Evolutionary conservation across 306 rosid species (phyloP).

Genomic region (Cicer bijugum): DNA sequence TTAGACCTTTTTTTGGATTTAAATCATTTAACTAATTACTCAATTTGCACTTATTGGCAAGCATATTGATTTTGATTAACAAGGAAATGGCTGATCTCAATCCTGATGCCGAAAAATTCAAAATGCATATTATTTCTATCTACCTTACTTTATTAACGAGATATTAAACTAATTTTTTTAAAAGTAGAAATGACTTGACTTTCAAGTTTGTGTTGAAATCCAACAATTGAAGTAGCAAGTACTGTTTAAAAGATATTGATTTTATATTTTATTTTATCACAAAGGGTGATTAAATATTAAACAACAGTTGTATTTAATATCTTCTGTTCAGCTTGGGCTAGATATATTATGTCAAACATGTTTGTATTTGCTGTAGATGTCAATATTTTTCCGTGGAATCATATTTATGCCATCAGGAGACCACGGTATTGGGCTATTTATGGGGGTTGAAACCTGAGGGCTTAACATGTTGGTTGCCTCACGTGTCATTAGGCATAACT

Average conservation of each 20-base stretch:
- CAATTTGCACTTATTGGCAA: conserved; percentile 20
- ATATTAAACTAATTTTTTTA: neutral
- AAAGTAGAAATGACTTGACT: conserved; percentile 15
- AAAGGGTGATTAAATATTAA: conserved; percentile 23
- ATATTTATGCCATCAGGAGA: conserved; percentile 11
- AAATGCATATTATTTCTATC: conserved; percentile 2
- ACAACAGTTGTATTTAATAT: conserved; percentile 8
- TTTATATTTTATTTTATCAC: conserved; percentile 14
- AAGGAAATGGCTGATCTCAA: conserved; percentile 25
- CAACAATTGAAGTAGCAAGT: neutral
- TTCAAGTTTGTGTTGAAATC: conserved; percentile 29
- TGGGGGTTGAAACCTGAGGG: conserved; percentile 13
- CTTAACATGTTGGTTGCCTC: conserved; percentile 35
- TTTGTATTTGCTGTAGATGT: neutral
- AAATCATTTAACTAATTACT: conserved; percentile 8
- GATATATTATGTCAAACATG: conserved; percentile 22
- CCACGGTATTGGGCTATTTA: conserved; percentile 2
- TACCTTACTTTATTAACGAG: neutral
- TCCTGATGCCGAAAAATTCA: conserved; percentile 13
- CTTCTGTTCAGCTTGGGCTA: conserved; percentile 9
- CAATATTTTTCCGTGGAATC: conserved; percentile 8
- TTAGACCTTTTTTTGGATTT: conserved; percentile 10
- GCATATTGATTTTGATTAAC: conserved; percentile 36
- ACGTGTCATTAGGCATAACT: conserved; percentile 5
- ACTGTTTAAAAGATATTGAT: neutral